Conservation (phyloP, 371 early-diverging fungal genomes). For the Sporodiniella umbellata region DNA sequence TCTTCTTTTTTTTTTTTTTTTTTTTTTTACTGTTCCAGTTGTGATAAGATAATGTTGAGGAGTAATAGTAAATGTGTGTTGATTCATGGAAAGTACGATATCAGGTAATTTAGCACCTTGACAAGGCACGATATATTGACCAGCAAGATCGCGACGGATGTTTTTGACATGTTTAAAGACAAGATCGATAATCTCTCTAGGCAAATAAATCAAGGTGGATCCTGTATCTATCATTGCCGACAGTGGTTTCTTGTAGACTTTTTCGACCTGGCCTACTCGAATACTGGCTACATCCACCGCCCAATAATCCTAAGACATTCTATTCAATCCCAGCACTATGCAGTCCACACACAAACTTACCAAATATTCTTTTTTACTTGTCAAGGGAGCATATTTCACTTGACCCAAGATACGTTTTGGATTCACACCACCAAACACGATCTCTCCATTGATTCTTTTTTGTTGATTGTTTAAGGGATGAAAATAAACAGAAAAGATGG, state of each 20-base stretch:
- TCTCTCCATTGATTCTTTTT: slow-evolving; percentile 34
- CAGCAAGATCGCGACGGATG: slow-evolving; percentile 15
- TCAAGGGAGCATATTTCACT: slow-evolving; percentile 29
- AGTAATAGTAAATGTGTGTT: slow-evolving; percentile 15
- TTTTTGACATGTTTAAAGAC: slow-evolving; percentile 16
- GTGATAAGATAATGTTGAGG: slow-evolving; percentile 34
- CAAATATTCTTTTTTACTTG: slow-evolving; percentile 12
- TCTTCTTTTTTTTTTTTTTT: no score
- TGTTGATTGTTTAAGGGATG: slow-evolving; percentile 15
- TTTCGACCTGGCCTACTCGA: slow-evolving; percentile 12
- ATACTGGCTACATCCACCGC: slow-evolving; percentile 37
- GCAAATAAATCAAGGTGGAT: slow-evolving; percentile 36
- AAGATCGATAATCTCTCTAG: slow-evolving; percentile 15
- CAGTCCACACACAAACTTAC: no score
- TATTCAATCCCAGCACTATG: no score
- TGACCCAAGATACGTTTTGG: slow-evolving; percentile 18
- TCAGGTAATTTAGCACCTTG: slow-evolving; percentile 14
- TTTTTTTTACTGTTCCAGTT: slow-evolving; percentile 24
- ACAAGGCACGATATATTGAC: slow-evolving; percentile 39
- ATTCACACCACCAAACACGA: slow-evolving; percentile 46
- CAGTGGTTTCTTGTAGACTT: slow-evolving; percentile 4
- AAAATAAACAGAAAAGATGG: slow-evolving; percentile 41
- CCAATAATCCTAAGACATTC: slow-evolving; percentile 40
- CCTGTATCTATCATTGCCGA: slow-evolving; percentile 39
- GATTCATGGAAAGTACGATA: slow-evolving; percentile 23